Evolutionary conservation across 192 early-diverging fungal species (phyloP), one percentile per base, ranked within the genome.

Genomic region (Chytriomyces hyalinus): DNA sequence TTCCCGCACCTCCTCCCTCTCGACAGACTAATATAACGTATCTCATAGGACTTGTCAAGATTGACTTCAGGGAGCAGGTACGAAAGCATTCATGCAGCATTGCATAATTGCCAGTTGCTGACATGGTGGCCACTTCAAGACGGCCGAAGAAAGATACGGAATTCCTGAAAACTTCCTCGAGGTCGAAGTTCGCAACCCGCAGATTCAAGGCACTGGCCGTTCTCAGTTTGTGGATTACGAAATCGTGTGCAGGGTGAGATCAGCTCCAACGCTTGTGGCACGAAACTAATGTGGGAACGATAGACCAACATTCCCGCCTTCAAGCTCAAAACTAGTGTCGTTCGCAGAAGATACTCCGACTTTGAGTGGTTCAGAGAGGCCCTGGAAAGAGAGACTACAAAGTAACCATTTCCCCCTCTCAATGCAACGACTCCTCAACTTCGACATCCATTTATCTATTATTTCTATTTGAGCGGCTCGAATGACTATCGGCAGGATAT

Each of bases 301-400:
- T 26, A 94, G 91, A 98, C 96, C 45, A 99, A 98, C 81, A 95
- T 99, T 62, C 97, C 97, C 6, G 92, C 92, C 6, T 99, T 97
- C 90, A 98, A 98, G 81, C 70, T 94, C 60, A 93, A 91, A 62
- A 73, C 86, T 50, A 96, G 94, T 4, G 78, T 83, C 45, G 96
- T 98, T 48, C 91, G 96, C 28, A 86, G 97, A 78, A 89, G 97
- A 43, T 99, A 97, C 85, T 94, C 92, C 80, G 97, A 99, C 75
- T 99, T 99, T 84, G 97, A 98, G 85, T 99, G 97, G 97, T 95
- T 97, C 85, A 86, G 93, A 60, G 95, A 99, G 82, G 92, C 92
- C 67, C 85, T 99, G 65, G 95, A 97, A 82, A 85, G 95, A 26
- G 96, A 99, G 83, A 91, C 89, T 17, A 87, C 92, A 66, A 86